Evolutionary conservation across 805 yeast species (phyloP).

Genomic region (Clavispora asparagi): DNA sequence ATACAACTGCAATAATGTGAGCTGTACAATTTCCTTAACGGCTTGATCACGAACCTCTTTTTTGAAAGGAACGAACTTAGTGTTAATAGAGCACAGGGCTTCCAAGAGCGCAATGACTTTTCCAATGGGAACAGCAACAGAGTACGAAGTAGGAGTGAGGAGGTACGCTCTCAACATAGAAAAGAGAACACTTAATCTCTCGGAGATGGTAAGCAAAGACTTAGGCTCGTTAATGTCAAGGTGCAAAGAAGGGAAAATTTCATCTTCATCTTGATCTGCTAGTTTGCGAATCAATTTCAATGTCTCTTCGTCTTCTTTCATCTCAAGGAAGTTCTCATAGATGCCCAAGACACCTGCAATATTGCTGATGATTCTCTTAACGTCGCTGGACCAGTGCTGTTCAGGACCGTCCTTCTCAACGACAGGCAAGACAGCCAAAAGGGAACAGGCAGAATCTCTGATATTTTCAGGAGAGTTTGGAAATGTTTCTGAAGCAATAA

Average conservation of each 20-base stretch:
- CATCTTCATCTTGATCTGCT: conserved; percentile 13
- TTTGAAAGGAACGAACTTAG: conserved; percentile 50
- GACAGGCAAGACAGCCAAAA: conserved; percentile 52
- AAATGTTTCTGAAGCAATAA: conserved; percentile 31
- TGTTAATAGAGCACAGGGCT: conserved; percentile 49
- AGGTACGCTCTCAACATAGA: conserved; percentile 34
- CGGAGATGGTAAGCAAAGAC: conserved; percentile 47
- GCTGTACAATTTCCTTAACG: conserved; percentile 39
- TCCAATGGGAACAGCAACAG: conserved; percentile 63
- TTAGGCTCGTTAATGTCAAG: conserved; percentile 57
- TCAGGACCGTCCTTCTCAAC: conserved; percentile 50
- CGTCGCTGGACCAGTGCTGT: conserved; percentile 41
- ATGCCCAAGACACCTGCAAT: conserved; percentile 50
- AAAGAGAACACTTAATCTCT: conserved; percentile 44
- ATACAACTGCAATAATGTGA: conserved; percentile 43
- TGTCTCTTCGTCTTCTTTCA: conserved; percentile 52
- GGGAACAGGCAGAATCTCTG: conserved; percentile 38
- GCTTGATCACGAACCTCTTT: conserved; percentile 54
- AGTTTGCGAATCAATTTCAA: conserved; percentile 34
- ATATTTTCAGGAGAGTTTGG: conserved; percentile 35
- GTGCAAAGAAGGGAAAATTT: conserved; percentile 41
- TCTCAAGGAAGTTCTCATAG: conserved; percentile 54
- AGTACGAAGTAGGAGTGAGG: conserved; percentile 49
- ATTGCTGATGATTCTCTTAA: conserved; percentile 47
- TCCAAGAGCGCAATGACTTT: conserved; percentile 47